These are phyloP conservation scores for Botrytis medusae DNA, from an alignment of 2,329 filamentous ascomycete genomes.

Conservation along the genomic window DNA sequence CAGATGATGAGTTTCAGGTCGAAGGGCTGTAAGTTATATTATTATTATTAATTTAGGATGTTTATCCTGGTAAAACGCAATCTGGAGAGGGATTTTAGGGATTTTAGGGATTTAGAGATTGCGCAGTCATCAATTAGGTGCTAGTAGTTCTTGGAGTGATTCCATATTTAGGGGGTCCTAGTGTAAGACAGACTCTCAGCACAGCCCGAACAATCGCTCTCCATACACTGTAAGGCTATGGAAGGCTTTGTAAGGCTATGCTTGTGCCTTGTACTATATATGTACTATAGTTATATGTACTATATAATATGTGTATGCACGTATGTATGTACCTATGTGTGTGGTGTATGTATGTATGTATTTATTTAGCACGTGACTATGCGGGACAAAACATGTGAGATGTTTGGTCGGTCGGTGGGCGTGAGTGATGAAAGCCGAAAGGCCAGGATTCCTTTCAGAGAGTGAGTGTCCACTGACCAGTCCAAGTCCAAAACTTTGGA, in stretches of 20 bases:
- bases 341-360: too few relatives aligned
- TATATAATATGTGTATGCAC: too few relatives aligned
- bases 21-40: background rate
- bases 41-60: background rate
- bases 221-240: background rate
- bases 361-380: background rate
- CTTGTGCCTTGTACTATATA: background rate
- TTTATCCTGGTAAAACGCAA: background rate
- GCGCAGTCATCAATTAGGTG: background rate
- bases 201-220: background rate
- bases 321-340: too few relatives aligned
- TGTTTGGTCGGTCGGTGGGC: background rate
- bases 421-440: background rate
- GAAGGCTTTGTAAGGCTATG: background rate
- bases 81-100: background rate
- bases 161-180: background rate
- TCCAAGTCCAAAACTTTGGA: background rate
- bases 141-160: too few relatives aligned
- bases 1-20: background rate
- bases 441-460: constrained; percentile 14
- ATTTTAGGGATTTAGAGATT: background rate
- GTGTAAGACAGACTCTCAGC: background rate
- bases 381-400: background rate
- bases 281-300: too few relatives aligned
- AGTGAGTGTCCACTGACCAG: background rate